Conservation (phyloP, 805 yeast species). For the Danielia oregonensis region DNA sequence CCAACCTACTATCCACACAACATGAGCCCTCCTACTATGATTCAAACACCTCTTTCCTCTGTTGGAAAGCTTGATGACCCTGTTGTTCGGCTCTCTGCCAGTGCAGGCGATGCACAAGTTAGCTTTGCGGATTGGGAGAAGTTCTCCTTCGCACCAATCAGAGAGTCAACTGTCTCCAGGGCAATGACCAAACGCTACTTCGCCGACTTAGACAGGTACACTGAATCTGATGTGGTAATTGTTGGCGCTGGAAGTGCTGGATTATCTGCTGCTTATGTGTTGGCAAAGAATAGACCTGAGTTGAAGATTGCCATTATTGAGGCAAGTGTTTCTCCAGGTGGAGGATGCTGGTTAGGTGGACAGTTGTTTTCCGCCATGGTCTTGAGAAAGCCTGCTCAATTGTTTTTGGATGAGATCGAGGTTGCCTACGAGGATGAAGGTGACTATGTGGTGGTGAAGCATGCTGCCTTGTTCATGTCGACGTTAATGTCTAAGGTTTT, state of each 20-base stretch:
- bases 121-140: constrained; percentile 59
- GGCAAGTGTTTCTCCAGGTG: constrained; percentile 74
- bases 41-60: constrained; percentile 19
- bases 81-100: constrained; percentile 10
- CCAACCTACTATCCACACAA: constrained; percentile 5
- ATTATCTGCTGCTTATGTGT: constrained; percentile 67
- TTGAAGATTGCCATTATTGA: constrained; percentile 70
- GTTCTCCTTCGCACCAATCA: constrained; percentile 66
- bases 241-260: constrained; percentile 82
- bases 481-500: constrained; percentile 67
- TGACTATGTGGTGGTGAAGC: constrained; percentile 74
- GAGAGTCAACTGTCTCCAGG: constrained; percentile 75
- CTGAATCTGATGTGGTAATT: constrained; percentile 71
- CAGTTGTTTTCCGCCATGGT: constrained; percentile 77
- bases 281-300: constrained; percentile 73
- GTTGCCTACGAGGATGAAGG: constrained; percentile 76
- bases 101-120: constrained; percentile 21
- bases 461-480: constrained; percentile 74
- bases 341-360: constrained; percentile 79
- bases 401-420: constrained; percentile 59
- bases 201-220: constrained; percentile 66
- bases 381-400: constrained; percentile 74
- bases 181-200: constrained; percentile 78
- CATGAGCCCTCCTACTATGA: constrained; percentile 35
- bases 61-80: constrained; percentile 1